These are phyloP conservation scores for Ceratorhiza oryzae-sativae DNA, from an alignment of 1,284 basidiomycete genomes.

Conservation along the genomic window DNA sequence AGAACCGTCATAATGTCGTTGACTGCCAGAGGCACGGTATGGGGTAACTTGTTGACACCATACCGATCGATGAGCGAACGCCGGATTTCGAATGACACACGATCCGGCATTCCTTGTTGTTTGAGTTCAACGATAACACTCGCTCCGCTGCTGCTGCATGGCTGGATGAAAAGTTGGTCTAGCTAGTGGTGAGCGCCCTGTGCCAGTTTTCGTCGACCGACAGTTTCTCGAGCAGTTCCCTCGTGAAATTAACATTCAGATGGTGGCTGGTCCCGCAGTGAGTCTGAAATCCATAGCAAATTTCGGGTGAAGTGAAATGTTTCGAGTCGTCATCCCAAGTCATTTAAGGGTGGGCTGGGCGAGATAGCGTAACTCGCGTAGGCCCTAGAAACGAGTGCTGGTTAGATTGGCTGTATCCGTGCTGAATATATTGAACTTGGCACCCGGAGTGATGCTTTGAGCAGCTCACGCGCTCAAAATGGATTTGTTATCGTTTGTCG, in stretches of 20 bases:
- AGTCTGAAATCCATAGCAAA: slow-evolving; percentile 13
- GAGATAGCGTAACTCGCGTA: neutral
- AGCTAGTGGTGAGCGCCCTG: neutral
- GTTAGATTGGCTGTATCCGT: neutral
- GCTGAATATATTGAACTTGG: neutral
- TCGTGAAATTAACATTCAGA: neutral
- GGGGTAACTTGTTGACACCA: neutral
- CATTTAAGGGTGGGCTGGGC: neutral
- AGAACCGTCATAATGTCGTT: neutral
- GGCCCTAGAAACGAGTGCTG: neutral
- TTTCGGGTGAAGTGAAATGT: neutral
- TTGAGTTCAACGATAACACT: slow-evolving; percentile 2
- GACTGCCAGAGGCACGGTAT: neutral
- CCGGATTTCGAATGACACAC: neutral
- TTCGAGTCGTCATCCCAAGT: neutral
- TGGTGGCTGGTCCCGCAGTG: neutral
- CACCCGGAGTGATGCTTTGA: slow-evolving; percentile 12
- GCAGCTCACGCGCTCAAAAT: slow-evolving; percentile 8
- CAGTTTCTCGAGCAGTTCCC: neutral
- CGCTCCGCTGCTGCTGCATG: neutral
- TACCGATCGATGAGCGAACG: neutral
- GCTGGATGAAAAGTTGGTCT: neutral
- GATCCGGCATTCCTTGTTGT: neutral
- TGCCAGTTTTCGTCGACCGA: neutral
- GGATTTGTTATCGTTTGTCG: neutral